Evolutionary conservation across 345 rosid genomes (phyloP).

Genomic region (Acer campestre): DNA sequence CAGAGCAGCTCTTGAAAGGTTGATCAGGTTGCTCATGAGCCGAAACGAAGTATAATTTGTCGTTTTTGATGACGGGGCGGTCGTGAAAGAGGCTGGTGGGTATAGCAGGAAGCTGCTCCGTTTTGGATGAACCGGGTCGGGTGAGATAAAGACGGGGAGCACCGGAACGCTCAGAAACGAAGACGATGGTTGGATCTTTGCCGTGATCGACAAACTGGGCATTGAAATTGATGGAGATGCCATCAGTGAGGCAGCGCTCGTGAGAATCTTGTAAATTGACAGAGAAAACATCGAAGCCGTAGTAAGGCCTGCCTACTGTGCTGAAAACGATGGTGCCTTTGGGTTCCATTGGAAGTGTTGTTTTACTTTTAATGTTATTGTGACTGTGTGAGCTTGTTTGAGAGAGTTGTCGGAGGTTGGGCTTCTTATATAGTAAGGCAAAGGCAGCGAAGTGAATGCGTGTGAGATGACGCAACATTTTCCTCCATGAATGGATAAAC

Average conservation of each 20-base stretch:
- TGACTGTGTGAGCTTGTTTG: neutral
- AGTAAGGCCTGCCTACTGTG: constrained; percentile 62
- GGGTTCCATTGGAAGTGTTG: constrained; percentile 50
- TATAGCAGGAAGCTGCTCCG: constrained; percentile 47
- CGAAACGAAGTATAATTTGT: constrained; percentile 67
- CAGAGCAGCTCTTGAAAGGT: constrained; percentile 67
- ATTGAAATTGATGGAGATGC: constrained; percentile 71
- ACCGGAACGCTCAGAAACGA: constrained; percentile 70
- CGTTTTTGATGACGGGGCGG: constrained; percentile 57
- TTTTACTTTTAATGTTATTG: no score
- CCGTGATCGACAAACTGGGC: constrained; percentile 52
- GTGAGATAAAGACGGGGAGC: constrained; percentile 46
- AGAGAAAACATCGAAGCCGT: constrained; percentile 82
- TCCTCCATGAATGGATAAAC: neutral
- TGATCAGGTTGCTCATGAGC: constrained; percentile 69
- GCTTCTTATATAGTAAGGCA: no score
- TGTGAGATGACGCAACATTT: neutral
- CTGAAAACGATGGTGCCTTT: constrained; percentile 67
- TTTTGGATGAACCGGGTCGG: constrained; percentile 35
- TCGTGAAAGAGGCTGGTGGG: constrained; percentile 78
- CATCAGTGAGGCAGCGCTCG: constrained; percentile 68
- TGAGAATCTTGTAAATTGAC: constrained; percentile 16
- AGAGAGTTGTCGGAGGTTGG: neutral
- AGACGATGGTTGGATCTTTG: constrained; percentile 42
- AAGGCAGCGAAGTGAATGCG: no score